Base-by-base conservation (phyloP, 371 early-diverging fungal species). In the Mucor sp. region DNA sequence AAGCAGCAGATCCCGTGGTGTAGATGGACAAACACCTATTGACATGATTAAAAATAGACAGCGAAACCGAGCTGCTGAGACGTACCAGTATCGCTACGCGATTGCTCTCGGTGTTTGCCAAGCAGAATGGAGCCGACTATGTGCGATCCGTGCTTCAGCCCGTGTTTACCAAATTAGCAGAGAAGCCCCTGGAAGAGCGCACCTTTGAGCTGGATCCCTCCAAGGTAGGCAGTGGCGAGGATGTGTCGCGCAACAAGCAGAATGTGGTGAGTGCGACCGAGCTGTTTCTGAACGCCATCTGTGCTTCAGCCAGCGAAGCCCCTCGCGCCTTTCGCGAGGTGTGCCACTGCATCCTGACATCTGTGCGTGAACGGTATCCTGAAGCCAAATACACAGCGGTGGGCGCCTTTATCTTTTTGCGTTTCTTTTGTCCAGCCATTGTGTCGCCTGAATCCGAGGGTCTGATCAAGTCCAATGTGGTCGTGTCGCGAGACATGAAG, bases 341-440 rank as follows among this genome's bases (percentile, higher is more conserved):
- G 48, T 98, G 97, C 63, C 83, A 88, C 68, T 87, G 91, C 60
- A 85, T 97, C 19, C 79, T 91, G 28, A 85, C 82, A 33, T 82
- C 93, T 11, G 97, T 97, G 0, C 88, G 87, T 25, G 84, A 87
- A 56, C 84, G 91, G 9, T 97, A 96, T 79, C 96, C 95, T 0
- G 95, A 94, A 55, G 91, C 96, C 5, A 90, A 86, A 55, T 86
- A 89, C 53, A 91, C 91, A 0, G 96, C 96, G 28, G 94, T 98
- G 0, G 97, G 97, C 63, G 95, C 95, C 0, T 96, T 97, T 68
- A 87, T 98, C 65, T 98, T 97, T 73, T 78, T 98, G 67, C 91
- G 99, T 6, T 96, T 97, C 88, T 87, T 97, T 66, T 96, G 96
- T 67, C 99, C 98, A 0, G 96, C 95, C 2, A 95, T 98, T 69